phyloP scores from a whole-genome alignment of 768 basidiomycete species.

The Aureoboletus auriporus region DNA sequence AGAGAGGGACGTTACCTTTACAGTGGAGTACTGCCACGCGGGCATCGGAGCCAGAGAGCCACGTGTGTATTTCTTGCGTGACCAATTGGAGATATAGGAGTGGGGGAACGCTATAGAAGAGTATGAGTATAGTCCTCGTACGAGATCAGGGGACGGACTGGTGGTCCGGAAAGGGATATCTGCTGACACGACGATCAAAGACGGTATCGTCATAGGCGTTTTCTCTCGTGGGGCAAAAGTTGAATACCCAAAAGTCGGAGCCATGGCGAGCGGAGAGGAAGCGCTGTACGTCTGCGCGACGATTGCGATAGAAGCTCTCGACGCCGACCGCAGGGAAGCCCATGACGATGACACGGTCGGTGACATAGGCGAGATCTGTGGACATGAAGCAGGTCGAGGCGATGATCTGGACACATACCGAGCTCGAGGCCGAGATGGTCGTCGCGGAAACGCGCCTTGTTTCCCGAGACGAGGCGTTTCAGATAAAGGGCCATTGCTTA shows the following conservation, averaged over 20 bases:
- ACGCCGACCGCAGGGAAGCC: conserved; percentile 82
- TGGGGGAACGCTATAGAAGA: conserved; percentile 60
- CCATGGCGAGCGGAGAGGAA: conserved; percentile 74
- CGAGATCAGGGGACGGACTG: conserved; percentile 66
- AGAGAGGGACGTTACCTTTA: conserved; percentile 51
- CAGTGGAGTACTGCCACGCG: conserved; percentile 82
- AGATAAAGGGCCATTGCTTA: conserved; percentile 55
- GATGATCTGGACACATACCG: conserved; percentile 33
- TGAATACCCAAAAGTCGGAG: conserved; percentile 83
- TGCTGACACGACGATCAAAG: conserved; percentile 72
- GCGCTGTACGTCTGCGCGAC: conserved; percentile 65
- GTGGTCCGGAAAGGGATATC: conserved; percentile 90
- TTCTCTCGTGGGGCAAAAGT: conserved; percentile 79
- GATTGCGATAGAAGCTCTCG: conserved; percentile 78
- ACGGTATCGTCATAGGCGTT: conserved; percentile 70
- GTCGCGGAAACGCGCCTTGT: conserved; percentile 76
- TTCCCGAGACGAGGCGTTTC: conserved; percentile 74
- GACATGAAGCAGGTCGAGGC: neutral
- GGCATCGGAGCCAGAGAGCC: conserved; percentile 62
- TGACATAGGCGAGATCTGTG: conserved; percentile 64
- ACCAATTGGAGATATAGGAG: conserved; percentile 68
- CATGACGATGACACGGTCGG: conserved; percentile 72
- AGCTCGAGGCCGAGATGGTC: conserved; percentile 64
- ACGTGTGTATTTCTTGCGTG: conserved; percentile 68
- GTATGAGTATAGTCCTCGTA: neutral